These are phyloP conservation scores for Termitomyces eurrhizus DNA, from an alignment of 768 basidiomycete species.

Conservation along the genomic window DNA sequence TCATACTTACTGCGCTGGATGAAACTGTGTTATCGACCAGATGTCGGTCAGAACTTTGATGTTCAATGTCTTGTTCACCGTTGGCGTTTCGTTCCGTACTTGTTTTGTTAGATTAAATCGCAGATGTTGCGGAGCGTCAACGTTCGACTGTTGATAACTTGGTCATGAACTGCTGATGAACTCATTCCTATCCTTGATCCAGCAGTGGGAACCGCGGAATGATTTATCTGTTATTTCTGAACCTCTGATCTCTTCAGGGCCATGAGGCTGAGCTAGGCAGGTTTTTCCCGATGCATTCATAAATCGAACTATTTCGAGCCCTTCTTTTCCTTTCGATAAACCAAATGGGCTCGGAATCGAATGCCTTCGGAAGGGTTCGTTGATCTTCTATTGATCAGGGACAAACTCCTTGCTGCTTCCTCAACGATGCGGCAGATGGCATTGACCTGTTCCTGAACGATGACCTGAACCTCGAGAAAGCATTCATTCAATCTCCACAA, in stretches of 20 bases:
- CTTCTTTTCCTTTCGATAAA: not conserved
- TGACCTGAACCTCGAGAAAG: not conserved
- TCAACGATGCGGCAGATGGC: not conserved
- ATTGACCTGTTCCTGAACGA: constrained; percentile 5
- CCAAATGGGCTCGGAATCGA: not conserved
- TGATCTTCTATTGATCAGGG: constrained; percentile 3
- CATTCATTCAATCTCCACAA: not conserved
- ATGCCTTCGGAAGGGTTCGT: not conserved
- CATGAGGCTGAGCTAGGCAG: not conserved
- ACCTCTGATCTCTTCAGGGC: not conserved
- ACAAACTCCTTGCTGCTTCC: not conserved
- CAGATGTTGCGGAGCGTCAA: constrained; percentile 10
- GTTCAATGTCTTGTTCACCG: not conserved
- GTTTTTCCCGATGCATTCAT: not conserved
- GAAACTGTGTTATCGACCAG: not conserved
- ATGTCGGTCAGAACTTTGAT: not conserved
- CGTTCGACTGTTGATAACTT: not conserved
- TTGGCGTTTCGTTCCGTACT: not conserved
- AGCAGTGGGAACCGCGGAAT: not conserved
- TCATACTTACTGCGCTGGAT: not conserved
- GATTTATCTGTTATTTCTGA: not conserved
- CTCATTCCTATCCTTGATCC: not conserved
- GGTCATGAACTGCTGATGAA: not conserved
- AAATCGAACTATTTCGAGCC: not conserved
- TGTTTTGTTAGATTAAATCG: not conserved